phyloP scores from a whole-genome alignment of 257 asterid genomes.

The Capsicum chinense region DNA sequence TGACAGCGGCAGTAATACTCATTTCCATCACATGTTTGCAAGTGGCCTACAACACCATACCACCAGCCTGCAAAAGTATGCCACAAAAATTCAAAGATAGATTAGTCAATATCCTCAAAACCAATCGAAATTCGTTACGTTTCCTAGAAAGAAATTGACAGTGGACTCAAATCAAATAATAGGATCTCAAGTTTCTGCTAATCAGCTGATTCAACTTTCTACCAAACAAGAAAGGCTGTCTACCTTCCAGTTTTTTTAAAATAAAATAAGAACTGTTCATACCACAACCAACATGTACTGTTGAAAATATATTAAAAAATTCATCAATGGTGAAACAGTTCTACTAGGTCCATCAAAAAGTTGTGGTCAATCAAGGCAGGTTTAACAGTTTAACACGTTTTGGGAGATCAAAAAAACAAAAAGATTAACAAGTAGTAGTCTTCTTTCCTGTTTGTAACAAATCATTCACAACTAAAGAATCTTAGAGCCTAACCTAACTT shows the following conservation, averaged over 20 bases:
- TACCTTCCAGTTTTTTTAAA: constrained; percentile 30
- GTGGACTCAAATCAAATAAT: constrained; percentile 20
- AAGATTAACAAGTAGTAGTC: neutral
- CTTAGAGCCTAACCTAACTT: constrained; percentile 15
- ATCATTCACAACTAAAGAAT: constrained; percentile 22
- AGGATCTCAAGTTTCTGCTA: constrained; percentile 25
- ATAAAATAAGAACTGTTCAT: constrained; percentile 22
- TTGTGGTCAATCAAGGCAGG: constrained; percentile 43
- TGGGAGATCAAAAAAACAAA: constrained; percentile 29
- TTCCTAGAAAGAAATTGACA: constrained; percentile 31
- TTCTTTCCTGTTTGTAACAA: constrained; percentile 22
- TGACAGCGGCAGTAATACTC: constrained; percentile 70
- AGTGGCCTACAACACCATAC: constrained; percentile 95
- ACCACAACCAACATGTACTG: constrained; percentile 4
- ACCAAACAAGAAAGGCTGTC: constrained; percentile 41
- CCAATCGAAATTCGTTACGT: constrained; percentile 30
- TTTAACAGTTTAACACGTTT: constrained; percentile 28
- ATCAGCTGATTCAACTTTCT: constrained; percentile 34
- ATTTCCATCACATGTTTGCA: constrained; percentile 79
- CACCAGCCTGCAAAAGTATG: constrained; percentile 77
- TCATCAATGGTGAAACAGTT: constrained; percentile 21
- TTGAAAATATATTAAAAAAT: constrained; percentile 21
- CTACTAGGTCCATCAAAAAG: constrained; percentile 23
- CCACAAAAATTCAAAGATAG: constrained; percentile 38
- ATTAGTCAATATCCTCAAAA: constrained; percentile 38